Percentiles rank a stretch among this genome's conserved stretches.
phyloP scores from a whole-genome alignment of 2,329 filamentous ascomycete species.

The Cladophialophora carrionii region DNA sequence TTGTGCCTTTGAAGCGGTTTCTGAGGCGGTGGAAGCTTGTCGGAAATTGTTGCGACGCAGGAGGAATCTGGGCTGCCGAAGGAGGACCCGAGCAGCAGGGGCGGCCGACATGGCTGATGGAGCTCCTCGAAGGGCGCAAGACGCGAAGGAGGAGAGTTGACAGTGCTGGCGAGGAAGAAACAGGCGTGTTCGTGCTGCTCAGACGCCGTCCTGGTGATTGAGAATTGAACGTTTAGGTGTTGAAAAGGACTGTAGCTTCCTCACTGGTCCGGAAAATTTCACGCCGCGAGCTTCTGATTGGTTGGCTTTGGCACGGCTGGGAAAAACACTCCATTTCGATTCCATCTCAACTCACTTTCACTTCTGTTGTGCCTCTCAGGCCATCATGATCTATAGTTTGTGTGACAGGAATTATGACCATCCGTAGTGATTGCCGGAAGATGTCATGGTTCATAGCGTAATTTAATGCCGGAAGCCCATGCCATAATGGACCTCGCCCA shows the following conservation, averaged over 20 bases:
- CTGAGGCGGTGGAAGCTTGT: conserved; percentile 53
- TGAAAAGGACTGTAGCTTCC: conserved; percentile 37
- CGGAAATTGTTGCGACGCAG: conserved; percentile 50
- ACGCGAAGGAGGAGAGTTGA: conserved; percentile 16
- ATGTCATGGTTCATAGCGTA: background rate
- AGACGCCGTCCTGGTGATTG: conserved; percentile 11
- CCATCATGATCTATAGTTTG: background rate
- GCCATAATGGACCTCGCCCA: background rate
- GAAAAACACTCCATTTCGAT: background rate
- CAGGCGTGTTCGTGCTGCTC: conserved; percentile 11
- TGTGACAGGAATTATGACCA: background rate
- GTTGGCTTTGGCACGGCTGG: background rate
- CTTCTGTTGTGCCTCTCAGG: background rate
- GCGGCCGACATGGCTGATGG: conserved; percentile 48
- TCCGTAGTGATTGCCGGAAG: no score
- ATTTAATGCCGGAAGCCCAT: background rate
- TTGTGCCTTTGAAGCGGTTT: conserved; percentile 52
- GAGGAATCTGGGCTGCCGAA: conserved; percentile 54
- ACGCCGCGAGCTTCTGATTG: conserved; percentile 28
- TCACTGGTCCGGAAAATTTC: conserved; percentile 18
- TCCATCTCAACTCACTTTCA: conserved; percentile 5
- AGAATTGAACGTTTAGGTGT: conserved; percentile 40
- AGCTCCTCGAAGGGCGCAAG: conserved; percentile 24
- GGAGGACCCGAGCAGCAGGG: conserved; percentile 49
- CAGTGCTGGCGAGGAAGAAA: conserved; percentile 32